Conservation (phyloP, 2,329 filamentous ascomycete species). For the Neoascochyta sp. region DNA sequence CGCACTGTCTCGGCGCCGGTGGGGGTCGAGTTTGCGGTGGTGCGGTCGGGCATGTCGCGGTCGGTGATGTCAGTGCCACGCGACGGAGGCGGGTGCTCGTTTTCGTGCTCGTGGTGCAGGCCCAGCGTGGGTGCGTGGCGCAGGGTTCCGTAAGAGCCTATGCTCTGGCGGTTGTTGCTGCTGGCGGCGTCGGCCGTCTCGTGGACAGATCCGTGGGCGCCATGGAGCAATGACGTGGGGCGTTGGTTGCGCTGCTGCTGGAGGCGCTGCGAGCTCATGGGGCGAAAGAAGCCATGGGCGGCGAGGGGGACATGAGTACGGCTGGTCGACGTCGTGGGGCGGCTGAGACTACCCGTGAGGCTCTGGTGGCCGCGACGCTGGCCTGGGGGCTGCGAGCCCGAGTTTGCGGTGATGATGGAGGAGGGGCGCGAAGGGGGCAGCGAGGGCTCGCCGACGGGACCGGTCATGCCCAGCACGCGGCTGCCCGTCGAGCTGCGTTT, state of each 20-base stretch:
- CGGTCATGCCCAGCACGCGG: constrained; percentile 41
- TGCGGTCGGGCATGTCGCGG: constrained; percentile 64
- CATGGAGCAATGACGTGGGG: constrained; percentile 41
- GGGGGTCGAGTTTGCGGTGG: constrained; percentile 71
- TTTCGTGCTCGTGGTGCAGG: constrained; percentile 34
- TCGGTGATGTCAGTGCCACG: constrained; percentile 79
- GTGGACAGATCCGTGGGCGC: constrained; percentile 34
- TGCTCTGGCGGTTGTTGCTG: constrained; percentile 38
- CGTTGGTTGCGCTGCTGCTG: constrained; percentile 78
- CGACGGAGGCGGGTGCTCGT: constrained; percentile 56
- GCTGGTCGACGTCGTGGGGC: constrained; percentile 65
- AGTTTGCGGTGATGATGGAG: constrained; percentile 40
- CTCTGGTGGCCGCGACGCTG: constrained; percentile 50
- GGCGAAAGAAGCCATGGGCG: constrained; percentile 87
- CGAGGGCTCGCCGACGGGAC: constrained; percentile 47
- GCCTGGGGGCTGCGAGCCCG: constrained; percentile 47
- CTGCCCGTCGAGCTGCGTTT: constrained; percentile 36
- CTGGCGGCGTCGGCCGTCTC: constrained; percentile 31
- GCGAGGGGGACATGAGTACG: constrained; percentile 86
- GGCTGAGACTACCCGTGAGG: constrained; percentile 45
- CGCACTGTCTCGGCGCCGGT: constrained; percentile 56
- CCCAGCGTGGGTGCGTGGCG: constrained; percentile 26
- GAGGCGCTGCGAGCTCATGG: constrained; percentile 93
- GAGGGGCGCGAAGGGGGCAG: constrained; percentile 48
- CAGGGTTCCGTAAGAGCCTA: constrained; percentile 35